A percentile compares a stretch with the other conserved stretches of the same genome.
These are phyloP conservation scores for Conoideocrella luteorostrata DNA, from an alignment of 2,329 filamentous ascomycete genomes.

Conservation along the genomic window DNA sequence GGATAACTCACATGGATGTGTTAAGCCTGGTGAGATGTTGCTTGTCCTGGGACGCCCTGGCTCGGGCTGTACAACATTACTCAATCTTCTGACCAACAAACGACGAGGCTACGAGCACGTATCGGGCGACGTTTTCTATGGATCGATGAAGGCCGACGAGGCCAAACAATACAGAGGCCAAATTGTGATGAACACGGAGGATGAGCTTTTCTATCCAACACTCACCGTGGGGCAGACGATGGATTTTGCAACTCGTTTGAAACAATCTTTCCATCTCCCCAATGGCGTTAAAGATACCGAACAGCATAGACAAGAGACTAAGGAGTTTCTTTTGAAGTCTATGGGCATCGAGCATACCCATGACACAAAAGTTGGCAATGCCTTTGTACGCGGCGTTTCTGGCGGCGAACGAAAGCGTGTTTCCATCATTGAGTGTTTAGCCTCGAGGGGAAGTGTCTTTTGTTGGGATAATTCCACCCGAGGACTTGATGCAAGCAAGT, in stretches of 20 bases:
- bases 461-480: constrained; percentile 65
- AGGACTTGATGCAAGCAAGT: constrained; percentile 59
- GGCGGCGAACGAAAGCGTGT: constrained; percentile 65
- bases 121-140: constrained; percentile 53
- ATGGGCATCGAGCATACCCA: constrained; percentile 53
- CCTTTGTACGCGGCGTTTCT: constrained; percentile 58
- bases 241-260: constrained; percentile 59
- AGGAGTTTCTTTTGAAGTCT: constrained; percentile 50
- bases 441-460: constrained; percentile 50
- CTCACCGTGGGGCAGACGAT: constrained; percentile 67
- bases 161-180: constrained; percentile 47
- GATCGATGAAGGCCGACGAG: constrained; percentile 41
- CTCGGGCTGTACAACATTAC: constrained; percentile 62
- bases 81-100: constrained; percentile 63
- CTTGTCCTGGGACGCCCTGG: constrained; percentile 64
- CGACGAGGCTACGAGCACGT: constrained; percentile 52
- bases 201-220: constrained; percentile 58
- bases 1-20: constrained; percentile 58
- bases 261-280: constrained; percentile 44
- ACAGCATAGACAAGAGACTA: constrained; percentile 38
- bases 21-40: constrained; percentile 68
- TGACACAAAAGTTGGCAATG: constrained; percentile 62
- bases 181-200: constrained; percentile 66
- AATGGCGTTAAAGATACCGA: constrained; percentile 33
- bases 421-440: constrained; percentile 59